Base-by-base conservation (phyloP, 2,329 filamentous ascomycete species). In the Colletotrichum spinosum region DNA sequence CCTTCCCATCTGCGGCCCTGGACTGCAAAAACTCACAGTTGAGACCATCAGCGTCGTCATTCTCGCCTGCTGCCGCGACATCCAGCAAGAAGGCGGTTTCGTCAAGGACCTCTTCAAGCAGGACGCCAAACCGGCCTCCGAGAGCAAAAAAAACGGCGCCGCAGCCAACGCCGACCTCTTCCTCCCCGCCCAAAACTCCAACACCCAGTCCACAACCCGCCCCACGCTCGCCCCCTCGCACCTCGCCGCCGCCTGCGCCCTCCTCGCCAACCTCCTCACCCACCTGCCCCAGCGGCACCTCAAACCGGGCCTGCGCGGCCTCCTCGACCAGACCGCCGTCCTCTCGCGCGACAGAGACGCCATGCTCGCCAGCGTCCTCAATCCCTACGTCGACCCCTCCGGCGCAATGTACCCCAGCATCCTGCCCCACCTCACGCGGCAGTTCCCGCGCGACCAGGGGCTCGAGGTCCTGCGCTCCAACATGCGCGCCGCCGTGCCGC, bases 251-350 rank as follows among this genome's bases (percentile, higher is more conserved):
- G 92, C 93, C 1, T 79, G 80, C 11, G 69, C 73, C 7, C 83
- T 97, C 13, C 82, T 97, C 11, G 82, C 87, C 5, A 71, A 82
- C 6, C 76, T 92, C 1, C 81, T 97, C 17, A 84, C 84, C 15
- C 82, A 83, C 62, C 77, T 96, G 3, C 88, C 90, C 1, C 87
- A 91, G 60, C 82, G 88, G 54, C 83, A 88, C 73, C 78, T 97
- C 42, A 86, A 91, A n/a, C 87, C 90, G 8, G 87, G 91, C 2
- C 74, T 93, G 17, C 90, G 95, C 56, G 86, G 89, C 10, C 87
- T 93, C 53, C 83, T 97, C 68, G 93, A 97, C 73, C 91, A 92
- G 69, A 92, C 92, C 3, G 91, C 93, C 17, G 90, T 97, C 60
- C 79, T 97, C 25, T 86, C 84, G 6, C 83, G 85, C 65, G 84